Base-by-base conservation (phyloP, 1,139 yeast genomes). In the Pichia sp. region DNA sequence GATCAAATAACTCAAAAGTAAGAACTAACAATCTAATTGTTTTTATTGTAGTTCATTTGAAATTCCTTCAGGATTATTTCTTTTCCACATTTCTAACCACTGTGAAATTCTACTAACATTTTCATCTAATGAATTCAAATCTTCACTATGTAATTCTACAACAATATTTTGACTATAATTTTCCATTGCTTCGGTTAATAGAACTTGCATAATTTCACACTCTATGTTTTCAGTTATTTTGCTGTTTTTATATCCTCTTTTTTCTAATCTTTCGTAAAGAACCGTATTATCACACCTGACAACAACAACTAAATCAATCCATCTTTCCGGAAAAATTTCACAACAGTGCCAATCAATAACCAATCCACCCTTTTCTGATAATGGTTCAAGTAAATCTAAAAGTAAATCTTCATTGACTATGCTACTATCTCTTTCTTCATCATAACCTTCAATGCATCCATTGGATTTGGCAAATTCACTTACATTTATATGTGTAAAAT, bases 311-410 rank as follows among this genome's bases (percentile, higher is more conserved):
- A 93, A 75, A 67, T 93, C 99, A 48, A 95, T 87, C 65, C 90
- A 77, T 60, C 96, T 74, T 66, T 90, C 97, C 0, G 99, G 99
- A 65, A 93, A 93, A 25, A 89, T 79, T 62, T 93, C 99, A 69
- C 96, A 90, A 49, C 93, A 93, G 67, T 93, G 99, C 99, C 99
- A 95, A 70, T 93, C 99, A 27, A 93, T 76, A 28, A 93, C 73
- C 30, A 79, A 74, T 1, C 96, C 96, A n/a, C 99, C 99, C 57
- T 79, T 73, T 53, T 84, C 85, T 55, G 91, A 73, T 49, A 85
- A 80, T 3, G 84, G 83, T 68, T 91, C 97, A 54, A 95, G 71
- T 19, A 81, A 80, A 67, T 95, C 98, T 52, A 90, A 70, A 25
- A 93, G 72, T 64, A 81, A 84, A 64, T 93, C 98, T 62, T 93